Base-by-base conservation (phyloP, 805 yeast genomes). In the Candida suzukii region DNA sequence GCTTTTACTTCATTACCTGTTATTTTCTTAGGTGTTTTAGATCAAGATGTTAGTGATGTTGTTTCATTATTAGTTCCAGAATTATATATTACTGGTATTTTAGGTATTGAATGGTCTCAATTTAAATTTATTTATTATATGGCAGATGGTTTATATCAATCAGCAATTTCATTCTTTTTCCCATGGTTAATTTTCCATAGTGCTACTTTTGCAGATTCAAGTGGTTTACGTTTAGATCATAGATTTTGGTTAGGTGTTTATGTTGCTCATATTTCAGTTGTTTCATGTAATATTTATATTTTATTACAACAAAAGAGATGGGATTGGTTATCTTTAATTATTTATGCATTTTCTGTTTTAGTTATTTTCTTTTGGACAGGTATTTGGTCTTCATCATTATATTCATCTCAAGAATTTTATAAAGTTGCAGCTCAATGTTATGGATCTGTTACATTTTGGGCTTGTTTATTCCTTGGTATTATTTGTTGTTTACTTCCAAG, bases 1-100 rank as follows among this genome's bases (percentile, higher is more conserved):
- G 91, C 90, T 2, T 85, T 81, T 55, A 85, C 95, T 0, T 83
- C 95, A 3, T 64, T 84, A 42, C 91, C 95, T 0, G 83, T 84
- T 41, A 85, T 85, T 39, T 77, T 85, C 50, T 61, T 85, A 60
- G 93, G 86, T 48, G 74, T 85, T 21, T 74, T 85, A 46, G 95
- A 85, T 61, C 93, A 85, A 59, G 95, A 85, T 63, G 90, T 84
- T 19, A 71, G 70, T 44, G 87, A 76, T 46, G 73, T 75, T 33
- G 79, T 84, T 27, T 80, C 88, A 8, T 52, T 85, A 44, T 59
- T 81, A 42, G 83, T 83, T 25, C 95, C 95, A 3, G 86, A 85
- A 56, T 60, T 85, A 32, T 85, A 85, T 64, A 70, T 78, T 41
- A 70, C 76, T 31, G 95, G 95, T 58, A 84, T 85, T 34, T 57